phyloP scores from a whole-genome alignment of 352 stramenopile genomes.

The Plasmopara halstedii region DNA sequence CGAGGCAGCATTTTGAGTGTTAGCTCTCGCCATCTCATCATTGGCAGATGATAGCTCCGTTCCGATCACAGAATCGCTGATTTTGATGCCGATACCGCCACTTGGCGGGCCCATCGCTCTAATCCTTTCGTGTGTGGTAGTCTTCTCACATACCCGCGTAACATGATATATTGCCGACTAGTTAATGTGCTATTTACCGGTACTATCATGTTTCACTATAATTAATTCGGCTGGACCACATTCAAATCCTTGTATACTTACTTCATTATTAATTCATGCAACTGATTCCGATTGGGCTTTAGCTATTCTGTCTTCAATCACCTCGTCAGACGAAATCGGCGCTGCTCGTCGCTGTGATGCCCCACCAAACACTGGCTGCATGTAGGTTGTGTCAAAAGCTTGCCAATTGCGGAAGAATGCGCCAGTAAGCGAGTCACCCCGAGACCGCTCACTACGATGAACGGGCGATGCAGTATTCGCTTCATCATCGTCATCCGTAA shows the following conservation, averaged over 20 bases:
- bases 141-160: background rate
- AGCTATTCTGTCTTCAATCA: conserved; percentile 20
- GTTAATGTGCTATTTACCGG: no score
- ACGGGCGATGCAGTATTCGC: conserved; percentile 17
- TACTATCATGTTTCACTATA: background rate
- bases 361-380: conserved; percentile 78
- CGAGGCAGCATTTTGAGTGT: conserved; percentile 2
- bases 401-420: conserved; percentile 76
- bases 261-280: conserved; percentile 30
- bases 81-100: conserved; percentile 4
- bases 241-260: background rate
- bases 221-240: background rate
- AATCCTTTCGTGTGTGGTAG: background rate
- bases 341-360: conserved; percentile 23
- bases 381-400: conserved; percentile 65
- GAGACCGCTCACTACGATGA: conserved; percentile 15
- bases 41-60: conserved; percentile 1
- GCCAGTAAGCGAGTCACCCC: conserved; percentile 40
- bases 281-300: conserved; percentile 35
- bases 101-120: conserved; percentile 8
- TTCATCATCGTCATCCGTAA: conserved; percentile 38
- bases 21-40: background rate
- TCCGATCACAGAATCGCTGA: background rate
- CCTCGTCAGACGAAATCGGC: conserved; percentile 15
- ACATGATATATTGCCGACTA: no score